Conservation (phyloP, 805 yeast genomes). For the Yarrowia sp. region DNA sequence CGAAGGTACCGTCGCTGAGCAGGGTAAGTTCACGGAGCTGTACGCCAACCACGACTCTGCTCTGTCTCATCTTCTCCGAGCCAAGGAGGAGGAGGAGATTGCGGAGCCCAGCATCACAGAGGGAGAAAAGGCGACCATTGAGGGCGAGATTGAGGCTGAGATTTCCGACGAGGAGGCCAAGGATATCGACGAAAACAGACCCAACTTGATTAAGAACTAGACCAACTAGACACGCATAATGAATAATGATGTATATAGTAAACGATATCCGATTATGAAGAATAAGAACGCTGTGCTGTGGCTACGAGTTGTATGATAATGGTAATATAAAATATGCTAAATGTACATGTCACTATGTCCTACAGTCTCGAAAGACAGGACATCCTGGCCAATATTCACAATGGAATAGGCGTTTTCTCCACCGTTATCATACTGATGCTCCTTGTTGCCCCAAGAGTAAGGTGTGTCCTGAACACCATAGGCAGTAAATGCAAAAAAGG, state of each 20-base stretch:
- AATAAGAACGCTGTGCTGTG: too few species aligned
- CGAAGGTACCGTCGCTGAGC: constrained; percentile 72
- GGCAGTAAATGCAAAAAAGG: constrained; percentile 28
- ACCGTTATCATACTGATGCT: constrained; percentile 30
- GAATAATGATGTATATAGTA: constrained; percentile 25
- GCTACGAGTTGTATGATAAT: too few species aligned
- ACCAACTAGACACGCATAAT: constrained; percentile 9
- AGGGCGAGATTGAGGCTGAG: constrained; percentile 36
- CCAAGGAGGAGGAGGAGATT: constrained; percentile 30
- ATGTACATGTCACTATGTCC: constrained; percentile 23
- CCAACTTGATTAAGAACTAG: constrained; percentile 4
- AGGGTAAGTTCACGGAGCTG: constrained; percentile 58
- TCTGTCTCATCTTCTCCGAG: constrained; percentile 40
- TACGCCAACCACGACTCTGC: constrained; percentile 47
- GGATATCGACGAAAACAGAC: constrained; percentile 34
- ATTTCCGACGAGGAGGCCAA: constrained; percentile 38
- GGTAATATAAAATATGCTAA: neutral
- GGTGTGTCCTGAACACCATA: constrained; percentile 33
- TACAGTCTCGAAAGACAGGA: constrained; percentile 8
- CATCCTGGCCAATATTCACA: constrained; percentile 12
- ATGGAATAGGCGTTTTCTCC: constrained; percentile 33
- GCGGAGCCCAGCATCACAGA: neutral
- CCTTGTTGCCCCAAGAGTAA: constrained; percentile 31
- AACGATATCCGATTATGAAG: constrained; percentile 11
- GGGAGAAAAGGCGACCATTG: constrained; percentile 36